These are phyloP conservation scores for Pythium rhizo-oryzae DNA, from an alignment of 352 stramenopile species.

Conservation along the genomic window DNA sequence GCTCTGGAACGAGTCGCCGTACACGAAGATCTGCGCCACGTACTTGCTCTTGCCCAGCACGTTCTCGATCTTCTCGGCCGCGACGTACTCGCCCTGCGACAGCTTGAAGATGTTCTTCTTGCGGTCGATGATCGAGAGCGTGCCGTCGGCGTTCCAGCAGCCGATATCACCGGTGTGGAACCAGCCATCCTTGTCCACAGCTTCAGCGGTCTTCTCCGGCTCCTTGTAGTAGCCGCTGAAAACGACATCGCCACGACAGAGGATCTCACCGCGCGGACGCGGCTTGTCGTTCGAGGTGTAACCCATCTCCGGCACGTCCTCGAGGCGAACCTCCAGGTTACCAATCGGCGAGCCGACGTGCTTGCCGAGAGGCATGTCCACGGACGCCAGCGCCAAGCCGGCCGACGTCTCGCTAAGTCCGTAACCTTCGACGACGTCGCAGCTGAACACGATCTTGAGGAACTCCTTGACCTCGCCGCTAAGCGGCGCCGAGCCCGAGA, in stretches of 20 bases:
- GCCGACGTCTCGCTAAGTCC: slow-evolving; percentile 95
- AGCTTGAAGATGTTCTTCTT: slow-evolving; percentile 97
- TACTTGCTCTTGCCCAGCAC: slow-evolving; percentile 93
- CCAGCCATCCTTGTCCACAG: slow-evolving; percentile 94
- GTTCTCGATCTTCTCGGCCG: slow-evolving; percentile 97
- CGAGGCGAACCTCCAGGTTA: slow-evolving; percentile 91
- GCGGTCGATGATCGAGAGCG: slow-evolving; percentile 90
- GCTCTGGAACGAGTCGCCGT: slow-evolving; percentile 96
- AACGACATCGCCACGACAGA: slow-evolving; percentile 79
- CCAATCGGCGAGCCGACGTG: slow-evolving; percentile 93
- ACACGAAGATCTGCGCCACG: slow-evolving; percentile 96
- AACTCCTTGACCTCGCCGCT: slow-evolving; percentile 95
- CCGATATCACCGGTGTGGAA: slow-evolving; percentile 98
- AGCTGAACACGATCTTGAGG: slow-evolving; percentile 94
- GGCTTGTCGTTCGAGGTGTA: slow-evolving; percentile 90
- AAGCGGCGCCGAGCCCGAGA: slow-evolving; percentile 94
- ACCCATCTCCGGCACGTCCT: slow-evolving; percentile 97
- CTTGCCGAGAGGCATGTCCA: slow-evolving; percentile 63
- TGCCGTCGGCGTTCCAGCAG: slow-evolving; percentile 94
- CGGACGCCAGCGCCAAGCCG: slow-evolving; percentile 68
- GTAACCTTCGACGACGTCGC: slow-evolving; percentile 94
- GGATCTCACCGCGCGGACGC: slow-evolving; percentile 64
- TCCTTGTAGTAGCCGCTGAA: slow-evolving; percentile 94
- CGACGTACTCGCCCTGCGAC: slow-evolving; percentile 96
- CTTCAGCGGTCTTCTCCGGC: slow-evolving; percentile 90